Evolutionary conservation across 768 basidiomycete species (phyloP).

Genomic region (Amanita molliuscula): DNA sequence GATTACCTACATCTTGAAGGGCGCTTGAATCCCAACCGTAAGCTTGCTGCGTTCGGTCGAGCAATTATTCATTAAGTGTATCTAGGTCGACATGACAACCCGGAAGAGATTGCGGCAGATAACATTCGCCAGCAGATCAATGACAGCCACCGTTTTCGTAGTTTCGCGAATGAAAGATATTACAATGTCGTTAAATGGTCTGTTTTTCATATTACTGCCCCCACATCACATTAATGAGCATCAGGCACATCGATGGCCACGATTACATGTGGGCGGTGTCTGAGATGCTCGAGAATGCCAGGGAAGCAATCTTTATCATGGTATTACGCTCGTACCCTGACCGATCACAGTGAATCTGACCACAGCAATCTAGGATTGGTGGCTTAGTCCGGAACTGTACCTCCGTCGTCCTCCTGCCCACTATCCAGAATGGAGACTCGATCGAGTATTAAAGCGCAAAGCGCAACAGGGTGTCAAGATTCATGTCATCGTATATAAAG

Average conservation of each 20-base stretch:
- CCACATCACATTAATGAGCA: conserved; percentile 10
- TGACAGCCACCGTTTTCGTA: conserved; percentile 70
- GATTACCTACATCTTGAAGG: conserved; percentile 13
- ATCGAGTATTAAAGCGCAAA: conserved; percentile 75
- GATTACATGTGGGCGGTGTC: conserved; percentile 96
- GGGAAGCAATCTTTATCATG: conserved; percentile 81
- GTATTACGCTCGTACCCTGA: conserved; percentile 25
- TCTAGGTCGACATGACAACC: conserved; percentile 65
- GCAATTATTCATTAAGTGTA: not conserved
- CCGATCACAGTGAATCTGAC: not conserved
- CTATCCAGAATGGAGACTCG: conserved; percentile 83
- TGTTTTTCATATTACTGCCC: conserved; percentile 5
- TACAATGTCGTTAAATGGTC: conserved; percentile 80
- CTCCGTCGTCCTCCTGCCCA: conserved; percentile 85
- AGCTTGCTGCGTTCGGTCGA: conserved; percentile 5
- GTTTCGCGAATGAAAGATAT: conserved; percentile 67
- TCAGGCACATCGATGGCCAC: conserved; percentile 84
- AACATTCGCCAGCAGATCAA: conserved; percentile 66
- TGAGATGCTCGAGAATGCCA: conserved; percentile 76
- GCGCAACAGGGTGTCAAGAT: conserved; percentile 89
- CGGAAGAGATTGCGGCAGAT: conserved; percentile 64
- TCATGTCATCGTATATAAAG: conserved; percentile 91
- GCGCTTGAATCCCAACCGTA: conserved; percentile 36
- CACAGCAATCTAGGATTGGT: conserved; percentile 52
- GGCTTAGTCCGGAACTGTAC: conserved; percentile 92